Conservation (phyloP, 2,329 filamentous ascomycete genomes). For the Elsinoe australis region DNA sequence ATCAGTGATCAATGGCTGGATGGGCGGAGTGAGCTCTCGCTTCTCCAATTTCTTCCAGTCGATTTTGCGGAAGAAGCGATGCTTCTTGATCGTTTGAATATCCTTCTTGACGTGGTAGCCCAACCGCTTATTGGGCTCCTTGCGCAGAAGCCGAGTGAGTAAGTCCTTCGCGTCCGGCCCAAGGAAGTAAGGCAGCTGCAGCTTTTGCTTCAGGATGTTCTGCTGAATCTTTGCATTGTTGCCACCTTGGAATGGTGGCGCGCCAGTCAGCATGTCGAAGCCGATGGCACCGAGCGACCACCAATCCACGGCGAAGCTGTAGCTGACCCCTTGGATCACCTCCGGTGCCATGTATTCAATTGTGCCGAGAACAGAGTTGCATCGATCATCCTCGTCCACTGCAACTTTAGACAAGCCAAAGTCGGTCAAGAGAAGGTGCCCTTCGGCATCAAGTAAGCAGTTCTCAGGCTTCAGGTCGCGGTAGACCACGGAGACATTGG, state of each 20-base stretch:
- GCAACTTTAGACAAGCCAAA: conserved; percentile 96
- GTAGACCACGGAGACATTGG: conserved; percentile 87
- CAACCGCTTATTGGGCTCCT: conserved; percentile 84
- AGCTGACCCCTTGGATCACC: conserved; percentile 77
- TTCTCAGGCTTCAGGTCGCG: conserved; percentile 97
- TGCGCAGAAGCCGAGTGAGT: conserved; percentile 78
- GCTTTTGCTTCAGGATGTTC: conserved; percentile 89
- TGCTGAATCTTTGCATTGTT: conserved; percentile 94
- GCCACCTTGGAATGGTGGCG: conserved; percentile 79
- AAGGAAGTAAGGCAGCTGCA: conserved; percentile 81
- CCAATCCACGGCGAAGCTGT: conserved; percentile 95
- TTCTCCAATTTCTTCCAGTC: conserved; percentile 83
- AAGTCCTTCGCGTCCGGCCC: conserved; percentile 89
- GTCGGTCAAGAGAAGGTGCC: conserved; percentile 89
- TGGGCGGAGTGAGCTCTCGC: conserved; percentile 78
- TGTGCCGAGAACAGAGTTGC: conserved; percentile 87
- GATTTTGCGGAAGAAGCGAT: conserved; percentile 95
- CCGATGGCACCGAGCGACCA: conserved; percentile 94
- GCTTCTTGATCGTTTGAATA: conserved; percentile 73
- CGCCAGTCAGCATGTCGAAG: conserved; percentile 86
- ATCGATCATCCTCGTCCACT: conserved; percentile 61
- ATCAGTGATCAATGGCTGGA: conserved; percentile 88
- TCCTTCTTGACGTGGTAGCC: conserved; percentile 87
- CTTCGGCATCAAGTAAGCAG: conserved; percentile 82
- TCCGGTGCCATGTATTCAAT: conserved; percentile 99